Evolutionary conservation across 768 basidiomycete species (phyloP).

Genomic region (Psilocybe cubensis): DNA sequence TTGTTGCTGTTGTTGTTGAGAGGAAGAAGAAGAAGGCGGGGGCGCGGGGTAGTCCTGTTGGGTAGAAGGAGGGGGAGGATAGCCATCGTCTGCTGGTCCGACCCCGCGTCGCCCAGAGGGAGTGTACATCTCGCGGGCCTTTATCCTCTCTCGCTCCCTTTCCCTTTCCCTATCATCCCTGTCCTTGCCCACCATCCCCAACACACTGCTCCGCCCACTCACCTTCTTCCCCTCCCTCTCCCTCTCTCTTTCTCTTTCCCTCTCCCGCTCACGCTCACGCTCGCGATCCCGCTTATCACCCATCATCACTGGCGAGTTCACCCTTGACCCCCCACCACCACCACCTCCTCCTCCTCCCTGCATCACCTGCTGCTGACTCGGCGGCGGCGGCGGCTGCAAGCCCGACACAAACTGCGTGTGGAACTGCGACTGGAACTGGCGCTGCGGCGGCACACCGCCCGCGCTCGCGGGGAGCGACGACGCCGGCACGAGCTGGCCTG

Average conservation of each 20-base stretch:
- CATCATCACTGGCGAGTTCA: conserved; percentile 18
- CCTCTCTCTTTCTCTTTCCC: neutral
- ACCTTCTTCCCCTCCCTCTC: conserved; percentile 7
- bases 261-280: neutral
- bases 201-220: conserved; percentile 4
- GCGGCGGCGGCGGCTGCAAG: neutral
- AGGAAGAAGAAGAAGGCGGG: too few species aligned
- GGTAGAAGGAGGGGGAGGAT: neutral
- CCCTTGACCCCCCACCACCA: conserved; percentile 9
- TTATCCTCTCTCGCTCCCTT: conserved; percentile 9
- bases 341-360: neutral
- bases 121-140: conserved; percentile 15
- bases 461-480: neutral
- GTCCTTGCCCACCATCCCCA: neutral
- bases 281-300: neutral
- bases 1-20: too few species aligned
- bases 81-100: neutral
- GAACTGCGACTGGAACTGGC: conserved; percentile 34
- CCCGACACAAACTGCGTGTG: conserved; percentile 33
- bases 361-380: neutral
- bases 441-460: conserved; percentile 22
- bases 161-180: conserved; percentile 6
- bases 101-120: conserved; percentile 3
- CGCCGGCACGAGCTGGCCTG: neutral
- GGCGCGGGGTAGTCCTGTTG: too few species aligned